Evolutionary conservation across 2,329 filamentous ascomycete genomes (phyloP), one percentile per base, ranked within the genome.

Genomic region (Trichoderma cornu-damae): DNA sequence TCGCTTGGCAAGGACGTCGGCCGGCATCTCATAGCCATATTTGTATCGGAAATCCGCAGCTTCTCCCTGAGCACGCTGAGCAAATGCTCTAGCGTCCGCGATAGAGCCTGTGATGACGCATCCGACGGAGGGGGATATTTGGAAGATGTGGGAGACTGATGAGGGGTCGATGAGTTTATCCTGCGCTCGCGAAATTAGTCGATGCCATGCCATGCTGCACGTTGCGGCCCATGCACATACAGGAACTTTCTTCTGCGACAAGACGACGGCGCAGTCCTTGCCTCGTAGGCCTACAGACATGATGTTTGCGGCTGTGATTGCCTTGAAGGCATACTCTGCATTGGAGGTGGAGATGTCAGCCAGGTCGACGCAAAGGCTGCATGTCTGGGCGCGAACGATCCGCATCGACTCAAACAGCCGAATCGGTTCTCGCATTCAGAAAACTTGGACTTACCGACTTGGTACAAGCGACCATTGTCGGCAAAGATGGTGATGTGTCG

Each of bases 401-500:
- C 32, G 38, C 12, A 44, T 37, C 35, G 54, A 51, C 50, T 22
- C 16, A 35, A 37, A 30, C 37, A 20, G 11, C 49, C 44, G 24
- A 32, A 49, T 42, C 30, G 46, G 50, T 20, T 26, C 46, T 34
- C 46, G 24, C 52, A 40, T 8, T 55, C 26, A 20, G 26, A 44
- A n/a, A 56, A 49, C 55, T 52, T 46, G 59, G 61, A 83, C 91
- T 70, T 83, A 97, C 94, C 94, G 75, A 99, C 94, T 96, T 99
- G 94, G 75, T 97, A 99, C 73, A 99, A 81, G 73, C 94, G 87
- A 70, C 94, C 94, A 78, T 96, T 92, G 75, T 99, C 94, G 61
- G 94, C 96, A 80, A 99, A 99, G 82, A 99, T 97, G 73, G 94
- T 99, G 70, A 99, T 99, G 78, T 99, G 94, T 81, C 94, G 86